Evolutionary conservation across 257 asterid species (phyloP).

Genomic region (Haberlea rhodopensis): DNA sequence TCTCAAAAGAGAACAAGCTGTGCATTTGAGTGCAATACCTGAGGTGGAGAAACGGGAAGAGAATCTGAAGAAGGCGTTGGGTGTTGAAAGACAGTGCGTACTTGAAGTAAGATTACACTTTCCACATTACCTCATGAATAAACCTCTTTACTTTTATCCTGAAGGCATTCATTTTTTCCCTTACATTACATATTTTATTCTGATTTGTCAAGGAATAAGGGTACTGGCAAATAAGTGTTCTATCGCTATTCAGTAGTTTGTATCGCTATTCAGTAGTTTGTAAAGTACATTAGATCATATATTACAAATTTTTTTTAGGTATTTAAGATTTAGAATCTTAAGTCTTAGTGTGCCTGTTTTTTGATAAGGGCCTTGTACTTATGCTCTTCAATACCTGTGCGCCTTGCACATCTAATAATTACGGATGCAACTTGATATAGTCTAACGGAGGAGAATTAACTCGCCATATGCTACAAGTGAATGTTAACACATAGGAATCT

Average conservation of each 20-base stretch:
- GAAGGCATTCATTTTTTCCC: not conserved
- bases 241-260: too few species aligned
- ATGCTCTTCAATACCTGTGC: not conserved
- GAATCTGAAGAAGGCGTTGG: slow-evolving; percentile 82
- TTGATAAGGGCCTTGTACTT: not conserved
- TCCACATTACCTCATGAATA: not conserved
- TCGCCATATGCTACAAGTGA: not conserved
- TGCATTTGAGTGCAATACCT: slow-evolving; percentile 56
- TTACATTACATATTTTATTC: not conserved
- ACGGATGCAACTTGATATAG: not conserved
- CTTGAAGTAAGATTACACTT: slow-evolving; percentile 66
- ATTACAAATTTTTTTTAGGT: too few species aligned
- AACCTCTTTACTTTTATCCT: slow-evolving; percentile 4
- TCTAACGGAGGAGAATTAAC: not conserved
- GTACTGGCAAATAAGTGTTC: too few species aligned
- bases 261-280: not conserved
- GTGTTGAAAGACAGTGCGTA: slow-evolving; percentile 89
- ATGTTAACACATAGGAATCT: not conserved
- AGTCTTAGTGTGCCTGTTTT: not conserved
- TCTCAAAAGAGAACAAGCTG: slow-evolving; percentile 65
- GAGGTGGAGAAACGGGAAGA: slow-evolving; percentile 94
- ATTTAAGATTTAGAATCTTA: too few species aligned
- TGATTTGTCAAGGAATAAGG: slow-evolving; percentile 2
- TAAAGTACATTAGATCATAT: too few species aligned
- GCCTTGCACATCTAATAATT: not conserved